Evolutionary conservation across 176 grass and related monocot species (phyloP).

Genomic region (Areca catechu): DNA sequence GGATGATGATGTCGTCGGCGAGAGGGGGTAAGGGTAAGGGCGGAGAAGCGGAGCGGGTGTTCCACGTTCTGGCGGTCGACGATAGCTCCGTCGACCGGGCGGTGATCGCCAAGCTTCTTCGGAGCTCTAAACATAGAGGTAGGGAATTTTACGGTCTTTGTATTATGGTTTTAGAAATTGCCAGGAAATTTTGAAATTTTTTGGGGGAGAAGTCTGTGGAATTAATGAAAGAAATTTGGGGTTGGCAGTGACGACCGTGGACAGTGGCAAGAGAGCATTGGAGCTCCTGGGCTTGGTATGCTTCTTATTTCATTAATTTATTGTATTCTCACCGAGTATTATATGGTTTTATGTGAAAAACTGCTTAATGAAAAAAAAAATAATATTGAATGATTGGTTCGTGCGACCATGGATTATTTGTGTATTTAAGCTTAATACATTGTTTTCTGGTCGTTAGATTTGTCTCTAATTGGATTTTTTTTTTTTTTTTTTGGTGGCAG

Average conservation of each 20-base stretch:
- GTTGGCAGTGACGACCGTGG: constrained; percentile 31
- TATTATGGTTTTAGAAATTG: not conserved
- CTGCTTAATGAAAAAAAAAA: too few relatives aligned
- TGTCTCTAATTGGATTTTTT: too few relatives aligned
- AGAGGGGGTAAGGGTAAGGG: too few relatives aligned
- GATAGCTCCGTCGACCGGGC: constrained; percentile 49
- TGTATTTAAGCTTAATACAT: too few relatives aligned
- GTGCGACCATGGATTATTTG: too few relatives aligned
- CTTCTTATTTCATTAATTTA: not conserved
- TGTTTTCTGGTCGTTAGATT: too few relatives aligned
- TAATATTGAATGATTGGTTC: too few relatives aligned
- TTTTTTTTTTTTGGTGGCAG: not conserved
- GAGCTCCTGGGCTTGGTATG: constrained; percentile 36
- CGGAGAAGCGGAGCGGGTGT: constrained; percentile 15
- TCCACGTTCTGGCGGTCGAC: constrained; percentile 54
- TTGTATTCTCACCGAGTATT: too few relatives aligned
- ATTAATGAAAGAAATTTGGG: not conserved
- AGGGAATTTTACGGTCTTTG: not conserved
- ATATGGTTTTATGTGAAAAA: too few relatives aligned
- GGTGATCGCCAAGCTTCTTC: constrained; percentile 46
- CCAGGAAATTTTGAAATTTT: not conserved
- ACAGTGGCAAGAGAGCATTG: constrained; percentile 44
- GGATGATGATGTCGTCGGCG: too few relatives aligned
- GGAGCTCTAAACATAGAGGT: constrained; percentile 56
- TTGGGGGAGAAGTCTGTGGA: too few relatives aligned